phyloP scores from a whole-genome alignment of 2,329 filamentous ascomycete species.

The Fusarium sp. region DNA sequence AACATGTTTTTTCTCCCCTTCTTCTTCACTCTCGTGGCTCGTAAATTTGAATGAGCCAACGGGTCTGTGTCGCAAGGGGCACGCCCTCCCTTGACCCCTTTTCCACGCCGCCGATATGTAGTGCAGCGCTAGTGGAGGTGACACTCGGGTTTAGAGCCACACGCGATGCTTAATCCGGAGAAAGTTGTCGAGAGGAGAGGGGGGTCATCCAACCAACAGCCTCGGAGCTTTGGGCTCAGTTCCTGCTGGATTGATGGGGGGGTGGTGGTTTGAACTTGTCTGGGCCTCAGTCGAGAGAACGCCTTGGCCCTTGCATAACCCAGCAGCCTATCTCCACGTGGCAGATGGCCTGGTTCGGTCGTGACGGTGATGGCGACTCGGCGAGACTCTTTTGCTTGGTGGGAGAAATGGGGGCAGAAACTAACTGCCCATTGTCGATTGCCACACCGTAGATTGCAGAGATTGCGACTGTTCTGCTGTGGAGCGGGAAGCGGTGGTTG shows the following conservation, averaged over 20 bases:
- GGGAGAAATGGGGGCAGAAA: neutral
- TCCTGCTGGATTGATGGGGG: neutral
- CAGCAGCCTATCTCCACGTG: conserved; percentile 36
- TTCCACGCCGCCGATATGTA: neutral
- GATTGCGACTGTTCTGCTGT: neutral
- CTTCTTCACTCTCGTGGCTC: neutral
- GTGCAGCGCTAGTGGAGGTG: conserved; percentile 3
- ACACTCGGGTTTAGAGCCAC: neutral
- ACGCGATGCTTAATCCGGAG: conserved; percentile 23
- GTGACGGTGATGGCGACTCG: neutral
- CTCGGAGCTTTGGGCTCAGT: neutral
- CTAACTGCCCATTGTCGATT: neutral
- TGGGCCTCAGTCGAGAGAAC: conserved; percentile 3
- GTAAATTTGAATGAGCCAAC: neutral
- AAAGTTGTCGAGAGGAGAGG: neutral
- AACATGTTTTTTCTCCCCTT: neutral
- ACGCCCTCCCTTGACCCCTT: conserved; percentile 6
- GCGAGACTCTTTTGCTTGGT: neutral
- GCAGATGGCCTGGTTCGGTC: conserved; percentile 13
- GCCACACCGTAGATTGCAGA: neutral
- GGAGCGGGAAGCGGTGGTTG: neutral
- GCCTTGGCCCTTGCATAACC: conserved; percentile 35
- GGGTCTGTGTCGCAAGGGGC: conserved; percentile 7
- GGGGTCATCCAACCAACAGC: neutral
- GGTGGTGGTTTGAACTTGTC: conserved; percentile 7